Evolutionary conservation across 371 early-diverging fungal species (phyloP).

Genomic region (Rhizopus arrhizus): DNA sequence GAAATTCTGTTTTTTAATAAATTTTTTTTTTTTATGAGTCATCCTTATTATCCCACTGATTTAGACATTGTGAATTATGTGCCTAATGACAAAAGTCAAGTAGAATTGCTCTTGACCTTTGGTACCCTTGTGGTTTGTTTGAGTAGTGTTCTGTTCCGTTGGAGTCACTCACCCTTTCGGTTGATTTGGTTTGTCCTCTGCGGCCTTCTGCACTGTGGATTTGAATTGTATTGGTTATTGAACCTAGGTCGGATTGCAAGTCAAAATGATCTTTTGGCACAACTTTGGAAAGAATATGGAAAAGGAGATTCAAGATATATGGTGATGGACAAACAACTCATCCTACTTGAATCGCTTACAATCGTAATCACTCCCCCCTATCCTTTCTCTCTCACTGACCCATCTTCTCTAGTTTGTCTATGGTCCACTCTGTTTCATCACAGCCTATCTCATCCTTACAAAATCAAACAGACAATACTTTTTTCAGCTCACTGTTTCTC

Average conservation of each 20-base stretch:
- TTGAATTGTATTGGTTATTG: constrained; percentile 88
- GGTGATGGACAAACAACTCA: constrained; percentile 73
- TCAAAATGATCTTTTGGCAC: constrained; percentile 66
- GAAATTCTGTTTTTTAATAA: constrained; percentile 12
- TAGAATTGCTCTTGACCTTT: constrained; percentile 12
- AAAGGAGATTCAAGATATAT: constrained; percentile 88
- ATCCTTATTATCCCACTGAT: constrained; percentile 27
- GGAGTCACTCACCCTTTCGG: neutral
- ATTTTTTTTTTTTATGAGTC: constrained; percentile 6
- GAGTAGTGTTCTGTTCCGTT: neutral
- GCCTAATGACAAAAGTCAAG: constrained; percentile 18
- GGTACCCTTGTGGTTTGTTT: constrained; percentile 3
- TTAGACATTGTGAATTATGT: constrained; percentile 16
- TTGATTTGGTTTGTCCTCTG: constrained; percentile 83
- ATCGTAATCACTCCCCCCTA: constrained; percentile 58
- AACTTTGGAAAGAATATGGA: constrained; percentile 93
- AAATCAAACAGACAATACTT: constrained; percentile 68
- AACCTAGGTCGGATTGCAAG: constrained; percentile 66
- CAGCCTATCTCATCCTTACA: constrained; percentile 65
- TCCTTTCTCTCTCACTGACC: neutral
- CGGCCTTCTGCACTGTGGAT: constrained; percentile 75
- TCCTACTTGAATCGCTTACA: constrained; percentile 86
- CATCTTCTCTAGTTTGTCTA: constrained; percentile 57
- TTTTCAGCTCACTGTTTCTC: constrained; percentile 64
- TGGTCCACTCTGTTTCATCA: constrained; percentile 76